Conservation (phyloP, 2,329 filamentous ascomycete genomes). For the Phaeoacremonium minimum region DNA sequence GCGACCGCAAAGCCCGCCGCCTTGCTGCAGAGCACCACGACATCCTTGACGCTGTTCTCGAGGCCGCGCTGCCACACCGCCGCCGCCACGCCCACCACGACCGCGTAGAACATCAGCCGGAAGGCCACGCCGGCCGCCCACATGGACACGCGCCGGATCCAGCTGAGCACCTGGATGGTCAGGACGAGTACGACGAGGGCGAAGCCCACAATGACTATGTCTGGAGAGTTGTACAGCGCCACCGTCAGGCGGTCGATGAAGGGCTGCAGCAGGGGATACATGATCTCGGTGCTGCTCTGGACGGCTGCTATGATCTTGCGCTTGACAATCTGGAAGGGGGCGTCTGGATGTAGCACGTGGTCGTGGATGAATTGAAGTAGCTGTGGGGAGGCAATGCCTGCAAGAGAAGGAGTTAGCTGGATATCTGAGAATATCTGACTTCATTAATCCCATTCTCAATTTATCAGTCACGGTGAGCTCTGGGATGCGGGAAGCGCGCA, state of each 20-base stretch:
- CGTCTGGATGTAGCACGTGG: conserved; percentile 41
- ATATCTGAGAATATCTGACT: too few species aligned
- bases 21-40: conserved; percentile 35
- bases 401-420: too few species aligned
- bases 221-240: conserved; percentile 31
- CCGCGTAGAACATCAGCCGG: conserved; percentile 60
- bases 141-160: conserved; percentile 66
- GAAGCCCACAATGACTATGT: conserved; percentile 37
- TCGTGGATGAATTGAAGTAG: conserved; percentile 43
- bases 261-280: conserved; percentile 37
- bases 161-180: conserved; percentile 62
- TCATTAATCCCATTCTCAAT: too few species aligned
- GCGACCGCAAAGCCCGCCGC: conserved; percentile 41
- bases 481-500: too few species aligned
- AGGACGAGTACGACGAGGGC: conserved; percentile 53
- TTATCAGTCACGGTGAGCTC: too few species aligned
- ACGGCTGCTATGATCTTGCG: conserved; percentile 24
- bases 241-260: conserved; percentile 34
- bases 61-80: conserved; percentile 63
- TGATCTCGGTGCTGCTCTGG: conserved; percentile 20
- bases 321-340: conserved; percentile 36
- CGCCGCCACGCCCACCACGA: conserved; percentile 47
- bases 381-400: conserved; percentile 27
- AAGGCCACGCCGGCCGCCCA: conserved; percentile 71
- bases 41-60: conserved; percentile 59